These are phyloP conservation scores for Nymphaea colorata DNA, from an alignment of 164 flowering plant species.

Conservation along the genomic window DNA sequence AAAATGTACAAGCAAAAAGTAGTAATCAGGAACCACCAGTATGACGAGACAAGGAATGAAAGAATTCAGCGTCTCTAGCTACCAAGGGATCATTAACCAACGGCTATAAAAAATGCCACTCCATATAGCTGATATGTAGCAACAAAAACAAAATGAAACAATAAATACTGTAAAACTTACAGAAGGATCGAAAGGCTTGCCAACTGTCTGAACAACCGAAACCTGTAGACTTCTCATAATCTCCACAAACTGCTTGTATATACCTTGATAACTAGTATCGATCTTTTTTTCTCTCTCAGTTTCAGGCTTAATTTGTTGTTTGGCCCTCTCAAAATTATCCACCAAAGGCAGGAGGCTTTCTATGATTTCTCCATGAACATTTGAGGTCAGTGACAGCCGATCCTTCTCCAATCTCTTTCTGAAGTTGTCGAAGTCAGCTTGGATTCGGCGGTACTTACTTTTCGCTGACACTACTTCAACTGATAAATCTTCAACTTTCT, in stretches of 20 bases:
- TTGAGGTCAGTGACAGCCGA: constrained; percentile 32
- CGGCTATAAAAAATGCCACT: constrained; percentile 1
- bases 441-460: constrained; percentile 53
- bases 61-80: neutral
- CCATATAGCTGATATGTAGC: neutral
- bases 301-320: constrained; percentile 55
- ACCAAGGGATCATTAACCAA: neutral
- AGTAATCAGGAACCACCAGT: neutral
- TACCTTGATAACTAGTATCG: constrained; percentile 82
- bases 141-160: neutral
- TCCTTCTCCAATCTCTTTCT: constrained; percentile 82
- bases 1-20: neutral
- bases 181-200: constrained; percentile 87
- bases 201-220: constrained; percentile 66
- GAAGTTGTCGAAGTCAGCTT: constrained; percentile 92
- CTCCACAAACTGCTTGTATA: constrained; percentile 95
- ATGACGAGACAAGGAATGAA: neutral
- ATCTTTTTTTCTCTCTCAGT: constrained; percentile 83
- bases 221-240: constrained; percentile 66
- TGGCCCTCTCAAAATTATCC: constrained; percentile 88
- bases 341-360: constrained; percentile 81
- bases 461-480: constrained; percentile 57
- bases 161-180: constrained; percentile 29
- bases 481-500: constrained; percentile 41
- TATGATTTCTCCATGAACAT: constrained; percentile 67